Percentiles rank a stretch among this genome's conserved stretches.
Conservation (phyloP, 75 land plant genomes). For the Pinus tabuliformis region DNA sequence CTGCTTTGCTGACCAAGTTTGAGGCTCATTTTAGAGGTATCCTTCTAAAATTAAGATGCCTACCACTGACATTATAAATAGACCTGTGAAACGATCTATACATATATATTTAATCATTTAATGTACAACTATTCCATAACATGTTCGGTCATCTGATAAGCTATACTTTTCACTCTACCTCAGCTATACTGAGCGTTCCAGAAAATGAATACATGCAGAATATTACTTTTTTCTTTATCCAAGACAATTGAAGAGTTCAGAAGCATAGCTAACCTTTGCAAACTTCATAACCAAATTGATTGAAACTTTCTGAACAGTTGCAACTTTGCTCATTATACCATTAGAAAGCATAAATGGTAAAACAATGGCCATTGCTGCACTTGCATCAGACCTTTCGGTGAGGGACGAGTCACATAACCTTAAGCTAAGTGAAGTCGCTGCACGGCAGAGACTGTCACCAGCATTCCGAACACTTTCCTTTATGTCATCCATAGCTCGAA, state of each 20-base stretch:
- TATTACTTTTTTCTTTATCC: neutral
- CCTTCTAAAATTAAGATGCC: neutral
- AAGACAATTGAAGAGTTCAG: neutral
- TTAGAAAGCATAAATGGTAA: conserved; percentile 78
- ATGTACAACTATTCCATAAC: neutral
- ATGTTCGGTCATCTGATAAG: neutral
- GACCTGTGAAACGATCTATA: neutral
- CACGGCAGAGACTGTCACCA: conserved; percentile 82
- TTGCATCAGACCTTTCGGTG: conserved; percentile 62
- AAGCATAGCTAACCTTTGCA: conserved; percentile 59
- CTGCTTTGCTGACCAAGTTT: neutral
- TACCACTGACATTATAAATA: neutral
- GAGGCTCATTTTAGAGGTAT: neutral
- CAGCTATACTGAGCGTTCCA: neutral
- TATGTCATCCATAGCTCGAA: conserved; percentile 97
- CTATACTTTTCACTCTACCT: neutral
- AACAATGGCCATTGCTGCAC: conserved; percentile 74
- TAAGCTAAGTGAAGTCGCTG: conserved; percentile 69
- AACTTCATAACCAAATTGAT: conserved; percentile 88
- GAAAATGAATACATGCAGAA: neutral
- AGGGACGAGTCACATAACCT: conserved; percentile 82
- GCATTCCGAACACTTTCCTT: conserved; percentile 91
- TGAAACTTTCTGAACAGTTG: conserved; percentile 70
- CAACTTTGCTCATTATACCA: conserved; percentile 86
- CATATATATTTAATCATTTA: neutral